Conservation (phyloP, 768 basidiomycete genomes). For the Psilocybe sp. region DNA sequence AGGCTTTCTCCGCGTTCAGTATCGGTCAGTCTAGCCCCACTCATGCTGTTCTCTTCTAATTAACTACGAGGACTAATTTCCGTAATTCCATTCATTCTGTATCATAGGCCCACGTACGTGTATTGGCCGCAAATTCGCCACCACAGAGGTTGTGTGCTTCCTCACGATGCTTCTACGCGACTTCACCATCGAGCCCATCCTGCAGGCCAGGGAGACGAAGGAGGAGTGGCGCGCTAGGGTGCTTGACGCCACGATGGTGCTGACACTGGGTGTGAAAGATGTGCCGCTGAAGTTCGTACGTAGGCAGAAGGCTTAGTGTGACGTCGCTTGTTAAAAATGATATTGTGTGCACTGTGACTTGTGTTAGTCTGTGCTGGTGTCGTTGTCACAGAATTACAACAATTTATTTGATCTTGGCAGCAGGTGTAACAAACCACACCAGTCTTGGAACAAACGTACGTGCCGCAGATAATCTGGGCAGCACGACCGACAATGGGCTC, state of each 20-base stretch:
- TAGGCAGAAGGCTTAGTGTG: conserved; percentile 8
- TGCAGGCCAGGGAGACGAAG: conserved; percentile 36
- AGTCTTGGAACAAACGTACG: no score
- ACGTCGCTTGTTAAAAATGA: no score
- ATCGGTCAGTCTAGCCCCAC: conserved; percentile 27
- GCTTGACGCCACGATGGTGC: conserved; percentile 30
- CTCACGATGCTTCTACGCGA: conserved; percentile 50
- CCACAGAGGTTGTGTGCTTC: conserved; percentile 50
- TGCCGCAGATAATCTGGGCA: no score
- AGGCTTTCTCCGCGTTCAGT: conserved; percentile 46
- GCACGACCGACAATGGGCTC: no score
- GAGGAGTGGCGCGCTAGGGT: conserved; percentile 35
- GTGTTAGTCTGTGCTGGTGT: no score
- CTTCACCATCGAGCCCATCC: conserved; percentile 47
- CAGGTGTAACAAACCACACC: no score
- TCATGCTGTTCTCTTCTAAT: background rate
- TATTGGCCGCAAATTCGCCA: conserved; percentile 54
- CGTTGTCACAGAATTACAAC: no score
- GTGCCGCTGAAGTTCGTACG: conserved; percentile 30
- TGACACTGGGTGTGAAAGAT: conserved; percentile 33
- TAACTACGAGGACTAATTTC: background rate
- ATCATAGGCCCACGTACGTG: conserved; percentile 47
- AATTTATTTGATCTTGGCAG: no score
- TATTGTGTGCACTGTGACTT: no score
- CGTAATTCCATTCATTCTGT: background rate